Percentiles rank a stretch among this genome's conserved stretches.
phyloP scores from a whole-genome alignment of 768 basidiomycete genomes.

The Botryobasidium botryosum region DNA sequence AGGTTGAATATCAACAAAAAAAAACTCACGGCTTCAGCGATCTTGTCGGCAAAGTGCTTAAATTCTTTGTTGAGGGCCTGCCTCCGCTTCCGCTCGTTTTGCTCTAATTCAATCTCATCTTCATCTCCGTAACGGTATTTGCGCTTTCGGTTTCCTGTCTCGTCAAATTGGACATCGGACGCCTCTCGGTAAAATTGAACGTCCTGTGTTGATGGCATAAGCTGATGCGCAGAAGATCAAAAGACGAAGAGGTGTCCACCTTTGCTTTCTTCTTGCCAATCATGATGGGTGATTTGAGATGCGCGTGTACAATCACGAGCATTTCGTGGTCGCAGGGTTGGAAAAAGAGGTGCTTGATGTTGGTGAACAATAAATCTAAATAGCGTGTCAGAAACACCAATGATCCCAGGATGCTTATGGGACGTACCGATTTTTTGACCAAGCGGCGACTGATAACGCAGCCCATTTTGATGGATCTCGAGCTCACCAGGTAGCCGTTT shows the following conservation, averaged over 20 bases:
- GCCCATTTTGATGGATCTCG: constrained; percentile 94
- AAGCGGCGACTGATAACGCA: constrained; percentile 75
- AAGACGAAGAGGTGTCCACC: constrained; percentile 28
- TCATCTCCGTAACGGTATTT: constrained; percentile 96
- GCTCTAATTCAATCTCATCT: constrained; percentile 97
- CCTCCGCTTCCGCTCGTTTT: constrained; percentile 83
- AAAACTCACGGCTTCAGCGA: constrained; percentile 66
- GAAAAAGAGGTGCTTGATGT: constrained; percentile 97
- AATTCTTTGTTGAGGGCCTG: constrained; percentile 88
- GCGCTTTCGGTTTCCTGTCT: constrained; percentile 96
- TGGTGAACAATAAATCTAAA: constrained; percentile 83
- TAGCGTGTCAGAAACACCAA: background rate
- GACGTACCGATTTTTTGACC: constrained; percentile 79
- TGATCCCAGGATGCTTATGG: background rate
- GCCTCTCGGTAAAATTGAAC: constrained; percentile 98
- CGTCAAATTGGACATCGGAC: constrained; percentile 93
- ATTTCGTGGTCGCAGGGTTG: constrained; percentile 96
- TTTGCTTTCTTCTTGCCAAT: constrained; percentile 98
- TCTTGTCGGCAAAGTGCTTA: constrained; percentile 80
- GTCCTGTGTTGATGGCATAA: constrained; percentile 36
- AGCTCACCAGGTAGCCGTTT: constrained; percentile 95
- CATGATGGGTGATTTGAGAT: constrained; percentile 91
- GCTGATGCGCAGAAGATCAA: constrained; percentile 1
- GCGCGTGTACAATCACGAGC: constrained; percentile 83
- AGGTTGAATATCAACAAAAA: background rate